Base-by-base conservation (phyloP, 2,329 filamentous ascomycete genomes). In the Lasiodiplodia hormozganensis region DNA sequence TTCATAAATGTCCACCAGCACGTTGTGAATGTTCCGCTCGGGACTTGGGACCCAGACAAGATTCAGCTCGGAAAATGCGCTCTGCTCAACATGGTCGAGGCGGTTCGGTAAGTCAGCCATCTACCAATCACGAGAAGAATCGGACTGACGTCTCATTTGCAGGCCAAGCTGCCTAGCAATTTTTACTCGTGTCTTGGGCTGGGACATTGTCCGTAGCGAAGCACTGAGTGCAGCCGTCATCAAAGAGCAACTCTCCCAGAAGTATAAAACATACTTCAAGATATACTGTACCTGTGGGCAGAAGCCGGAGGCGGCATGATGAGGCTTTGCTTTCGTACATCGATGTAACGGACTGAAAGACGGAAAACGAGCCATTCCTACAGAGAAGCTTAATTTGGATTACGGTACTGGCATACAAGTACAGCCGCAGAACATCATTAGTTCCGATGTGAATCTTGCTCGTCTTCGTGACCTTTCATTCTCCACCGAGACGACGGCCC, bases 201-300 rank as follows among this genome's bases (percentile, higher is more conserved):
- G 81, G 81, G 75, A 71, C 52, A 75, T 77, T 67, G 77, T 80
- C 40, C 79, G 82, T 70, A 79, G 83, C 4, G 79, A 81, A 64
- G 75, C 82, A 3, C 78, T 83, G 43, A 70, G 75, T 18, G 73
- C 72, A 18, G 57, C 54, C 8, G 38, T 73, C 12, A 68, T 74
- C 34, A 70, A 71, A 11, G 76, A 78, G 62, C 25, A 34, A 14
- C 57, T 62, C 2, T 62, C 57, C 23, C 40, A 47, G 4, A 62
- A 49, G 40, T 49, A 62, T 11, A 62, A 49, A 18, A 47, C 49
- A 4, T 49, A 25, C 11, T 49, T 49, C 57, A 51, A 62, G 57
- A 49, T 62, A 31, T 62, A 49, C 40, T 62, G 31, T 18, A 62
- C 57, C 21, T 47, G 51, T 40, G 57, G 57, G 2, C 57, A 62